Percentiles rank a stretch among this genome's conserved stretches.
These are phyloP conservation scores for Colletotrichum simmondsii DNA, from an alignment of 2,329 filamentous ascomycete species.

Conservation along the genomic window DNA sequence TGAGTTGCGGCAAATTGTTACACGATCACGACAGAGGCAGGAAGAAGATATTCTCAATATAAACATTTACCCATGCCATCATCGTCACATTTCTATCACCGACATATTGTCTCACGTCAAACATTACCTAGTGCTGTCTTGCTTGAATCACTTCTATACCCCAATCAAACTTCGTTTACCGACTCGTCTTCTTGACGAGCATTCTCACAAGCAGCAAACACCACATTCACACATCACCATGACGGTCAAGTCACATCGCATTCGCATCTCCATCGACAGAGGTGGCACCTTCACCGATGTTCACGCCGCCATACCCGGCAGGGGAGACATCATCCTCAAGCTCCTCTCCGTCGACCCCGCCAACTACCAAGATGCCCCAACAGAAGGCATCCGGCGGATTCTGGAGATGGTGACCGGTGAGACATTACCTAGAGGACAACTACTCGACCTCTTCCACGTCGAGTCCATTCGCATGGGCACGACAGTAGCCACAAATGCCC, in stretches of 20 bases:
- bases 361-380: constrained; percentile 79
- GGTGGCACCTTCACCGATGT: constrained; percentile 75
- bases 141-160: constrained; percentile 8
- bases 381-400: constrained; percentile 74
- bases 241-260: constrained; percentile 40
- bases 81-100: not conserved
- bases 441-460: constrained; percentile 48
- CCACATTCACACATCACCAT: constrained; percentile 31
- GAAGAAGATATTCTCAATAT: not conserved
- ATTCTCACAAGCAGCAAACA: constrained; percentile 1
- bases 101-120: not conserved
- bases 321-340: constrained; percentile 77
- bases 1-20: constrained; percentile 16
- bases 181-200: not conserved
- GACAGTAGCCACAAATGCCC: constrained; percentile 80
- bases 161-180: not conserved
- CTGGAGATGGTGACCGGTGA: constrained; percentile 46
- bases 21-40: constrained; percentile 13
- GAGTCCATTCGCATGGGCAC: constrained; percentile 85
- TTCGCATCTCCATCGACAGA: constrained; percentile 45
- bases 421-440: constrained; percentile 45
- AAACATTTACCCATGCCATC: not conserved
- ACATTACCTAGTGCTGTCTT: not conserved
- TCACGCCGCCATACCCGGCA: constrained; percentile 72
- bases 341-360: constrained; percentile 77